Evolutionary conservation across 805 yeast genomes (phyloP).

Genomic region (Vanderwaltozyma tropicalis): DNA sequence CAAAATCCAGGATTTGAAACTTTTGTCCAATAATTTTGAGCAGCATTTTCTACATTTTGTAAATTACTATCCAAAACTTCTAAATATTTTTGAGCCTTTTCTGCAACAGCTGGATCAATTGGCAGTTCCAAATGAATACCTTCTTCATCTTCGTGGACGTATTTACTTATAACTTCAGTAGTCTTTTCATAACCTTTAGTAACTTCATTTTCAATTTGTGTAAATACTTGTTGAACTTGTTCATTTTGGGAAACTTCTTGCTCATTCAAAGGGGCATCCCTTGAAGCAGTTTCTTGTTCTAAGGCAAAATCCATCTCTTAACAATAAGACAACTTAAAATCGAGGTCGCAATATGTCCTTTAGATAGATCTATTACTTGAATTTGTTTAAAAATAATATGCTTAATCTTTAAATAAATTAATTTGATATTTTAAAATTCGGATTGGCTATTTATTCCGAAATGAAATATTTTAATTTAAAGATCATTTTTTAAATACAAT

Average conservation of each 20-base stretch:
- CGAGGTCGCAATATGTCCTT: no score
- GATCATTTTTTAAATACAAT: no score
- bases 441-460: no score
- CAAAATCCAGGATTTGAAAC: constrained; percentile 21
- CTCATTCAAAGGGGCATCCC: neutral
- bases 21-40: constrained; percentile 36
- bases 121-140: constrained; percentile 23
- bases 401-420: no score
- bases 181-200: constrained; percentile 27
- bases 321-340: no score
- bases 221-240: constrained; percentile 44
- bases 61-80: constrained; percentile 66
- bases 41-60: constrained; percentile 61
- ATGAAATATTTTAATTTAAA: no score
- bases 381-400: no score
- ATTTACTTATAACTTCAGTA: constrained; percentile 12
- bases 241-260: constrained; percentile 20
- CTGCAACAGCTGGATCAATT: constrained; percentile 15
- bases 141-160: constrained; percentile 13
- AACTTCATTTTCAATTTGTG: constrained; percentile 43
- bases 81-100: constrained; percentile 48
- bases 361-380: no score
- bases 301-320: constrained; percentile 25
- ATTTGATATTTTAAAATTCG: no score
- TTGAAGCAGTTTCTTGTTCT: constrained; percentile 18